phyloP scores from a whole-genome alignment of 2,329 filamentous ascomycete genomes.

The Rugonectria rugulosa region DNA sequence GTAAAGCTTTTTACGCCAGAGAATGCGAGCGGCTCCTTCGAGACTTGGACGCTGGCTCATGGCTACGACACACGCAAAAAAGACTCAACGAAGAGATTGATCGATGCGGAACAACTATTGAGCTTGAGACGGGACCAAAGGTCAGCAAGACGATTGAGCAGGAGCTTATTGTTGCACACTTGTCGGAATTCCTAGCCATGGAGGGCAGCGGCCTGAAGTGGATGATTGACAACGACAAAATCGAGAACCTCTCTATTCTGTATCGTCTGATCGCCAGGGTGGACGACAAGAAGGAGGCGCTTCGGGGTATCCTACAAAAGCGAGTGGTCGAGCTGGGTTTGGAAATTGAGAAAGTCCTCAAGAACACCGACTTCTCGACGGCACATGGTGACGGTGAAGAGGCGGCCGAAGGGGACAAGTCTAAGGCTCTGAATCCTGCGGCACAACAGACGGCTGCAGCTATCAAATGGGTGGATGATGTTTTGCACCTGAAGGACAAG shows the following conservation, averaged over 20 bases:
- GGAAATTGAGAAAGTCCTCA: constrained; percentile 77
- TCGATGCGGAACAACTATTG: constrained; percentile 83
- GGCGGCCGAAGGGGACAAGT: constrained; percentile 51
- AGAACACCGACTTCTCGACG: constrained; percentile 62
- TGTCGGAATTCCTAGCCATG: constrained; percentile 83
- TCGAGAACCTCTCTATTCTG: constrained; percentile 80
- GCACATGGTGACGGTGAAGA: constrained; percentile 54
- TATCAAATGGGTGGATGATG: constrained; percentile 94
- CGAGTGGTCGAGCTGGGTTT: constrained; percentile 81
- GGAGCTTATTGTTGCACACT: constrained; percentile 78
- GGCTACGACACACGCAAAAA: constrained; percentile 77
- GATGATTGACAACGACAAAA: constrained; percentile 91
- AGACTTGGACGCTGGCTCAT: constrained; percentile 81
- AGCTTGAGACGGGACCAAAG: constrained; percentile 73
- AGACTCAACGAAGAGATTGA: constrained; percentile 83
- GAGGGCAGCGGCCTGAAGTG: constrained; percentile 83
- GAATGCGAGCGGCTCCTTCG: constrained; percentile 80
- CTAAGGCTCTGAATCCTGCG: constrained; percentile 52
- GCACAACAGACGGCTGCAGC: constrained; percentile 87
- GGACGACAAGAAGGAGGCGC: constrained; percentile 73
- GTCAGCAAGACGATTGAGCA: constrained; percentile 81
- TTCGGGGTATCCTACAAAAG: constrained; percentile 75
- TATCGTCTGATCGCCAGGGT: constrained; percentile 82
- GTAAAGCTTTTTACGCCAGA: constrained; percentile 74
- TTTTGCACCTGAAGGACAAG: constrained; percentile 84